Base-by-base conservation (phyloP, 768 basidiomycete species). In the Trametes villosa region DNA sequence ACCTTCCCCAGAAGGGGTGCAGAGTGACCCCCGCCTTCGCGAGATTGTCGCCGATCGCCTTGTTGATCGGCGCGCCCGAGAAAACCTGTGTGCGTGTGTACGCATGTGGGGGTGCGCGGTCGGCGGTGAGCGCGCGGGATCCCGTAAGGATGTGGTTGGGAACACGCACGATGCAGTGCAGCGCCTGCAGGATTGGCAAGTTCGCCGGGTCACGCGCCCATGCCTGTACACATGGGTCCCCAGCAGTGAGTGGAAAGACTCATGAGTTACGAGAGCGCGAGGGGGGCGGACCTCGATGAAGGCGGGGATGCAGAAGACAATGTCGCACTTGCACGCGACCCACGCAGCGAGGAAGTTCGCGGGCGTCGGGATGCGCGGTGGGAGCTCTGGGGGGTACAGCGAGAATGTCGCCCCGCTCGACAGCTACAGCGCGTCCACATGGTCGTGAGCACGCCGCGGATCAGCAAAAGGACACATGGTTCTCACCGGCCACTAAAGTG, bases 301-400 rank as follows among this genome's bases (percentile, higher is more conserved):
- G 11, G 42, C 60, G 18, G 60, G 64, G 15, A 62, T 53, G 24
- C 56, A 62, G 30, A 61, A 59, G 4, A 65, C 48, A 22, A 65
- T 52, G 38, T 58, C 33, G 30, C 60, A 61, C 31, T 51, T 29
- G 31, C 26, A 31, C 9, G 64, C 52, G 4, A 26, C 15, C 56
- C 51, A 55, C 0, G 50, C 36, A 3, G 34, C n/a, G 22, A 65
- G 46, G 34, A 65, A 61, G 24, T 57, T 57, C 17, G 54, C 55
- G 18, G 64, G 64, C 4, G 59, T 61, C 3, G 64, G 64, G 1
- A 55, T 33, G 12, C 27, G 29, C 11, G 56, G 60, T 4, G 64
- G 57, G 11, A n/a, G 17, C 7, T n/a, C 9, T 1, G 64, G 64
- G n/a, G 53, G 57, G 44, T 57, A 65, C 7, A 62, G 26, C 9